Percentiles rank a stretch among this genome's conserved stretches.
Evolutionary conservation across 495 filamentous ascomycete species (phyloP).

Genomic region (Penicillium manginii): DNA sequence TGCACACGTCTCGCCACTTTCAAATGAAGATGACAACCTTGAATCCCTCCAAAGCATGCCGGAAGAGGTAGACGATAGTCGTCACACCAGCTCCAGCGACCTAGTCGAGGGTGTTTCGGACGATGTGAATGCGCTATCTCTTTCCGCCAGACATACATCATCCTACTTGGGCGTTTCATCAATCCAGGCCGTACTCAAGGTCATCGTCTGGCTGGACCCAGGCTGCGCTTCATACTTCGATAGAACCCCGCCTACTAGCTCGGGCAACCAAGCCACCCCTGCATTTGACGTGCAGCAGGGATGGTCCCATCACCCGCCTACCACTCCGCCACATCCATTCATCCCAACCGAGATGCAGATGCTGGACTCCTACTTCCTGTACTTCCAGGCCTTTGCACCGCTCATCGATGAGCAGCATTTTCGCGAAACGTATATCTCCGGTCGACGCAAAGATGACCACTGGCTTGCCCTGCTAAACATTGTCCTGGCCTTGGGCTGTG

Average conservation of each 20-base stretch:
- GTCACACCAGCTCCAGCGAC: conserved; percentile 38
- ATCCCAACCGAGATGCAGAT: conserved; percentile 54
- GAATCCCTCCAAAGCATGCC: conserved; percentile 49
- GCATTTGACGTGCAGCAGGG: conserved; percentile 17
- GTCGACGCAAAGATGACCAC: conserved; percentile 66
- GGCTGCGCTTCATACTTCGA: conserved; percentile 61
- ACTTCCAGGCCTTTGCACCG: conserved; percentile 74
- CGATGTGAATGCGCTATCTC: conserved; percentile 80
- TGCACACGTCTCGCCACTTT: conserved; percentile 43
- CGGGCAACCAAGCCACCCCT: conserved; percentile 23
- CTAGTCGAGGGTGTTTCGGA: conserved; percentile 71
- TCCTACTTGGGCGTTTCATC: conserved; percentile 85
- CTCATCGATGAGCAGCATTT: conserved; percentile 78
- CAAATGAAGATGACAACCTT: conserved; percentile 45
- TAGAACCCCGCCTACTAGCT: conserved; percentile 37
- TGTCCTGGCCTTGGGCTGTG: conserved; percentile 78
- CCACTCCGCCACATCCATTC: conserved; percentile 32
- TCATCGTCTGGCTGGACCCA: conserved; percentile 78
- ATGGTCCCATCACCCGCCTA: conserved; percentile 33
- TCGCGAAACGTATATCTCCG: conserved; percentile 70
- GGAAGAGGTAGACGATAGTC: conserved; percentile 35
- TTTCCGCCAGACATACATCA: conserved; percentile 69
- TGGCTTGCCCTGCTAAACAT: conserved; percentile 82
- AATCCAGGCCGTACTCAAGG: conserved; percentile 78
- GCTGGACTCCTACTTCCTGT: conserved; percentile 77